Evolutionary conservation across 2,329 filamentous ascomycete species (phyloP).

Genomic region (Aureobasidium subglaciale): DNA sequence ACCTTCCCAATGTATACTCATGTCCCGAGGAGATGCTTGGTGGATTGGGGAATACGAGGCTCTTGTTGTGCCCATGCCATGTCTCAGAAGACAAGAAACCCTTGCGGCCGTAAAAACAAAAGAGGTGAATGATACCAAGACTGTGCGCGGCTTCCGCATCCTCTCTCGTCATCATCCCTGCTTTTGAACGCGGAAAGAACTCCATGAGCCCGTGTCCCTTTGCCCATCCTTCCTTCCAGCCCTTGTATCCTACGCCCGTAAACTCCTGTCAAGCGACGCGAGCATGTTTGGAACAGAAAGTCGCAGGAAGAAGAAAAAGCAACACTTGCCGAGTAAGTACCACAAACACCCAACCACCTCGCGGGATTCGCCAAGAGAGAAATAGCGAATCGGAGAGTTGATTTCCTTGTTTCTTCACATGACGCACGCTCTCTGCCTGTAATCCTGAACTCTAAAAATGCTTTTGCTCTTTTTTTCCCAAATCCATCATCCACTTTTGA

Average conservation of each 20-base stretch:
- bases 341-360: too few species aligned
- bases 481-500: too few species aligned
- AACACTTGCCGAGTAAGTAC: too few species aligned
- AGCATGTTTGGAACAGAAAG: background rate
- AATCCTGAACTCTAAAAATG: too few species aligned
- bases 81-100: background rate
- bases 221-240: background rate
- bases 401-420: too few species aligned
- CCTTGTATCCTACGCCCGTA: background rate
- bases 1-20: slow-evolving; percentile 4
- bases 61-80: background rate
- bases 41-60: background rate
- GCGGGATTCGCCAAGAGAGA: too few species aligned
- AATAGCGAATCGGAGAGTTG: too few species aligned
- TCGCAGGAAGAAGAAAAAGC: background rate
- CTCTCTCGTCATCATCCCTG: background rate
- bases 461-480: too few species aligned
- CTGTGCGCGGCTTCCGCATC: too few species aligned
- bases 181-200: background rate
- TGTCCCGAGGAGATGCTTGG: background rate
- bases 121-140: background rate
- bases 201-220: background rate
- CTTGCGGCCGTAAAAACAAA: background rate
- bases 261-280: background rate
- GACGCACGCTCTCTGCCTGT: too few species aligned